Evolutionary conservation across 1,284 basidiomycete species (phyloP).

Genomic region (Volvariella volvacea): DNA sequence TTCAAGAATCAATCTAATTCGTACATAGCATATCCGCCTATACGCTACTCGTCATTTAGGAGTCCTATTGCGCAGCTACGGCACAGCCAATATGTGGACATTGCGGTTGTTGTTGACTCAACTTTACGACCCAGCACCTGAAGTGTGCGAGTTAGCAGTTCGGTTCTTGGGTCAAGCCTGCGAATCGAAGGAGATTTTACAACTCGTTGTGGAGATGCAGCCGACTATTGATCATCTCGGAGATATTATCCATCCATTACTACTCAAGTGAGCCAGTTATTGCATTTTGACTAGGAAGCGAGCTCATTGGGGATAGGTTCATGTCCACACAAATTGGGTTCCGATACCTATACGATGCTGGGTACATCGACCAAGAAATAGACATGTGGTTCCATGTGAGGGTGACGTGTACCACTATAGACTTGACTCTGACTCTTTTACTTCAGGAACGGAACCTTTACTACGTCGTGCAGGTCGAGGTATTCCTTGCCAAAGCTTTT

Average conservation of each 20-base stretch:
- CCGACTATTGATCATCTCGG: conserved; percentile 94
- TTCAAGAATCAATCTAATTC: not conserved
- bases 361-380: conserved; percentile 93
- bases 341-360: conserved; percentile 83
- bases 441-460: conserved; percentile 76
- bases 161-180: conserved; percentile 88
- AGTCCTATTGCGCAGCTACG: conserved; percentile 61
- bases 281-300: not conserved
- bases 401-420: conserved; percentile 4
- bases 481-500: conserved; percentile 76
- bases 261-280: conserved; percentile 64
- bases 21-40: conserved; percentile 69
- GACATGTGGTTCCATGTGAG: conserved; percentile 92
- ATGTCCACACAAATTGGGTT: conserved; percentile 94
- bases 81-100: conserved; percentile 74
- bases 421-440: conserved; percentile 1
- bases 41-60: conserved; percentile 89
- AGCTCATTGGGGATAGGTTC: conserved; percentile 51
- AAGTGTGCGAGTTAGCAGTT: conserved; percentile 88
- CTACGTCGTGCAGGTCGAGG: conserved; percentile 85
- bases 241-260: conserved; percentile 82
- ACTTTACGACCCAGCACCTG: conserved; percentile 86
- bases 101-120: conserved; percentile 89
- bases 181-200: conserved; percentile 75
- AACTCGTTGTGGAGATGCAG: conserved; percentile 90